phyloP scores from a whole-genome alignment of 2,329 filamentous ascomycete genomes.

The Stagonosporopsis rhizophila region DNA sequence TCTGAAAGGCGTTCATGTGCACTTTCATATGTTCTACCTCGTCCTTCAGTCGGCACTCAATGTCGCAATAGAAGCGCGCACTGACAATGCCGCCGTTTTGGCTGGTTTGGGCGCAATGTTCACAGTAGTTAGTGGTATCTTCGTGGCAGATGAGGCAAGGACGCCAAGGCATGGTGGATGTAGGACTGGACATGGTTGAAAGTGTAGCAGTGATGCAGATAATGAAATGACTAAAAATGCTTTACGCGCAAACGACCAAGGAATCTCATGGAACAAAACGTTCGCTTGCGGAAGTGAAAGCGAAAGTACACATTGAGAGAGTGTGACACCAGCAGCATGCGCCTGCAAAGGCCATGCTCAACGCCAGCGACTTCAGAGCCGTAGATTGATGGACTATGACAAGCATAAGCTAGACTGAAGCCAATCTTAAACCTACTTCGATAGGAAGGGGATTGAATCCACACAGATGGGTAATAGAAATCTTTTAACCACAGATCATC shows the following conservation, averaged over 20 bases:
- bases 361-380: not conserved
- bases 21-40: conserved; percentile 10
- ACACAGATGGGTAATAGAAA: no score
- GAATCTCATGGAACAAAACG: not conserved
- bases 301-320: not conserved
- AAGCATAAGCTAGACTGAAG: no score
- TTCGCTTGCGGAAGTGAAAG: not conserved
- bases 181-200: not conserved
- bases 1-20: conserved; percentile 1
- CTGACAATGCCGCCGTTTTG: not conserved
- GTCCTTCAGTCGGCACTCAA: conserved; percentile 12
- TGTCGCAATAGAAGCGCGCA: conserved; percentile 18
- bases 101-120: conserved; percentile 3
- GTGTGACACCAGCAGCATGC: not conserved
- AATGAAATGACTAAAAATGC: not conserved
- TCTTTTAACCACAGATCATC: no score
- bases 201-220: not conserved
- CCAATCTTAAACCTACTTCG: not conserved
- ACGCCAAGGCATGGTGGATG: conserved; percentile 9
- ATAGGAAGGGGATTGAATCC: not conserved
- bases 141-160: conserved; percentile 13
- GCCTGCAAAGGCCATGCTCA: not conserved
- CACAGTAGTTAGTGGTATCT: conserved; percentile 16
- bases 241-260: not conserved
- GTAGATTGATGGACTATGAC: no score